Conservation (phyloP, 78 protist species). For the Chrysochromulina parva region DNA sequence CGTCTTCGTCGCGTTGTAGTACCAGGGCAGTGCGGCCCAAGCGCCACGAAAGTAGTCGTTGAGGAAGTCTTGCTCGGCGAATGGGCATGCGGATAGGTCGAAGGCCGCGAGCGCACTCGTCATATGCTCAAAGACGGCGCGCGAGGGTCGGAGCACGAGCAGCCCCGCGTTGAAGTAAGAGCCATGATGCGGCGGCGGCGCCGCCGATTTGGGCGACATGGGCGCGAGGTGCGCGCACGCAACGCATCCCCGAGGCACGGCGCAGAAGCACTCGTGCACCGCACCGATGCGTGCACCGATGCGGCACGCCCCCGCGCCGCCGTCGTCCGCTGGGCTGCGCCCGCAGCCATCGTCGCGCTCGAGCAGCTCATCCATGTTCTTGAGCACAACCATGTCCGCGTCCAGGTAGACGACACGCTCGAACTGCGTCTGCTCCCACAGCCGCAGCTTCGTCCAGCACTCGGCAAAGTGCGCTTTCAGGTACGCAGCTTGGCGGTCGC, state of each 20-base stretch:
- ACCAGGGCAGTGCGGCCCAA: not conserved
- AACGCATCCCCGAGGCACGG: not conserved
- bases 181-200: not conserved
- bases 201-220: not conserved
- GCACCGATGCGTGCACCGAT: too few species aligned
- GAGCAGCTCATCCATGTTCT: not conserved
- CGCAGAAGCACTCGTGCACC: slow-evolving; percentile 19
- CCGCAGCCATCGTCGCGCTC: not conserved
- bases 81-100: not conserved
- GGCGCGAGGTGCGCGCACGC: not conserved
- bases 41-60: not conserved
- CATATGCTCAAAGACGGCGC: not conserved
- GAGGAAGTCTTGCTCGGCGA: slow-evolving; percentile 24
- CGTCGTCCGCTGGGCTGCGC: not conserved
- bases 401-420: not conserved
- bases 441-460: slow-evolving; percentile 6
- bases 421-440: not conserved
- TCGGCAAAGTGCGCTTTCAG: not conserved
- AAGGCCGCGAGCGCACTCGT: not conserved
- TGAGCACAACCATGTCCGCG: slow-evolving; percentile 3
- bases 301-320: too few species aligned
- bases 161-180: slow-evolving; percentile 21
- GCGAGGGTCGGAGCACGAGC: not conserved
- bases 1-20: not conserved
- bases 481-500: not conserved